phyloP scores from a whole-genome alignment of 108 stramenopile genomes.

The Cyclostephanos tholiformis region DNA sequence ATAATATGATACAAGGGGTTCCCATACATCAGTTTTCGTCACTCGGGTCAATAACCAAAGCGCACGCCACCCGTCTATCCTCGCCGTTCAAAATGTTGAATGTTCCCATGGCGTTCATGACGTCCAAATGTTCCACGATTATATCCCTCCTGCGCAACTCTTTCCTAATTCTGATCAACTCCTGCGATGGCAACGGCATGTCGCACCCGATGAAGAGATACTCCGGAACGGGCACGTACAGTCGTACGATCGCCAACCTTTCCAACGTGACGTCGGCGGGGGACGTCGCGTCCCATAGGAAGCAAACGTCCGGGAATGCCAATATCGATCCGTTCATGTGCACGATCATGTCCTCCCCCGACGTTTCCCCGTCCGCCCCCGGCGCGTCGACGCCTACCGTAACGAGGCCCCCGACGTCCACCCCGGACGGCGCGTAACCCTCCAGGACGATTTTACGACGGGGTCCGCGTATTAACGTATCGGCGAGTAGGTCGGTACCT shows the following conservation, averaged over 20 bases:
- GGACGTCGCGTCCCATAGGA: slow-evolving; percentile 59
- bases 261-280: slow-evolving; percentile 64
- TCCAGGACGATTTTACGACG: slow-evolving; percentile 56
- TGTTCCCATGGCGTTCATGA: slow-evolving; percentile 80
- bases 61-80: slow-evolving; percentile 74
- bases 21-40: too few relatives aligned
- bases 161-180: slow-evolving; percentile 56
- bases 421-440: slow-evolving; percentile 61
- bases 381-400: too few relatives aligned
- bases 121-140: slow-evolving; percentile 67
- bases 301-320: slow-evolving; percentile 68
- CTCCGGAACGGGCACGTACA: slow-evolving; percentile 61
- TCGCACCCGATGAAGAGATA: slow-evolving; percentile 76
- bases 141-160: slow-evolving; percentile 46
- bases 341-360: slow-evolving; percentile 44
- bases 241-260: slow-evolving; percentile 53
- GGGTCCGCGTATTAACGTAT: slow-evolving; percentile 47
- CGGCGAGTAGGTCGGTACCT: slow-evolving; percentile 64
- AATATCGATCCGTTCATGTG: slow-evolving; percentile 73
- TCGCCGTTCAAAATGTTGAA: slow-evolving; percentile 91
- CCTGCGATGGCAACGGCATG: slow-evolving; percentile 44
- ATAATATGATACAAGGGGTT: too few relatives aligned
- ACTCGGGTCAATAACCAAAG: slow-evolving; percentile 43
- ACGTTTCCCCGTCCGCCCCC: slow-evolving; percentile 31
- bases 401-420: slow-evolving; percentile 66